Evolutionary conservation across 2,329 filamentous ascomycete genomes (phyloP), one percentile per base, ranked within the genome.

Genomic region (Botrytis pseudocinerea): DNA sequence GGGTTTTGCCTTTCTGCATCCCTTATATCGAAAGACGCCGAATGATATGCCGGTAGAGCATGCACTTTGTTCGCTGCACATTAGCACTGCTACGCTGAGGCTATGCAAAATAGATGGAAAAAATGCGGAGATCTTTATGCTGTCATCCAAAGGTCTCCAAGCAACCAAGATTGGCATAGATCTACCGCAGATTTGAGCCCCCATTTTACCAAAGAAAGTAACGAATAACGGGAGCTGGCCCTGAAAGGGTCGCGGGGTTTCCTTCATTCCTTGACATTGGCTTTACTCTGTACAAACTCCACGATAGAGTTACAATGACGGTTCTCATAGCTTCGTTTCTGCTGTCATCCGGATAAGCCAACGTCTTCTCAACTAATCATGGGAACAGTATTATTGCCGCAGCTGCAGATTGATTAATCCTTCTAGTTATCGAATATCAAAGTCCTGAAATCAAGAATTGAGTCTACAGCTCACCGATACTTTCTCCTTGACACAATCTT

Each of bases 11-110:
- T 72, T 44, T 64, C 25, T 71, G 18, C 51, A 68, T 42, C 25
- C 64, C 25, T n/a, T 28, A 14, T 66, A 32, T 46, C 61, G 35
- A 66, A 60, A 35, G 61, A 57, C 51, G 20, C 40, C 40, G 63
- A 68, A 42, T 48, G 32, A 38, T 20, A 59, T 72, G 48, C 51
- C 62, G 28, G 40, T 3, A 70, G 42, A 46, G n/a, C 40, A 48
- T 40, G 38, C 48, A 57, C 44, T 61, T n/a, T 62, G 12, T 60
- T 60, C 51, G 28, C 44, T 46, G 62, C 32, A 38, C 63, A 61
- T 72, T 28, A n/a, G 51, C 51, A 59, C 63, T 71, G 35, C 60
- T 35, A 69, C 63, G 25, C 51, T 72, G 62, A 69, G 70, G 70
- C 70, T 72, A 42, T 69, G 70, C 70, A 68, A 51, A 68, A 60